phyloP scores from a whole-genome alignment of 352 stramenopile species.

The Pythium brachiatum region DNA sequence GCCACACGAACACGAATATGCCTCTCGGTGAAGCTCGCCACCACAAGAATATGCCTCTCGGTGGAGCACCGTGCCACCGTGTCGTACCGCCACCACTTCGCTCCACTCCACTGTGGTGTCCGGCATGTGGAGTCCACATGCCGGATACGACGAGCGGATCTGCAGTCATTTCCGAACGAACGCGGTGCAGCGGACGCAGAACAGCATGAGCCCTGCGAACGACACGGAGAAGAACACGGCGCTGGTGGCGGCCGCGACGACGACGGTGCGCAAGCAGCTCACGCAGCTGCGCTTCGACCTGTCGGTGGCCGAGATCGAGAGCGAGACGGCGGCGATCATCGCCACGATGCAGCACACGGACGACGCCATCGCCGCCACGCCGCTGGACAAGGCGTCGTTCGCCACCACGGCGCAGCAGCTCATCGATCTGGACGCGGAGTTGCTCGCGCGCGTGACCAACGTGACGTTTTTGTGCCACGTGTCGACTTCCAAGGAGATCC shows the following conservation, averaged over 20 bases:
- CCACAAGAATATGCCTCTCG: too few relatives aligned
- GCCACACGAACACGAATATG: too few relatives aligned
- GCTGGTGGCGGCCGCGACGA: conserved; percentile 47
- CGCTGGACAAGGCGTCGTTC: conserved; percentile 45
- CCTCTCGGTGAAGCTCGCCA: too few relatives aligned
- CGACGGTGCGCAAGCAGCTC: conserved; percentile 46
- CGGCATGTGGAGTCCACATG: too few relatives aligned
- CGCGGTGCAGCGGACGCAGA: background rate
- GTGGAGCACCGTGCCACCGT: too few relatives aligned
- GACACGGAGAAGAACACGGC: conserved; percentile 68
- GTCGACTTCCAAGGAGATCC: conserved; percentile 54
- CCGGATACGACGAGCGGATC: background rate
- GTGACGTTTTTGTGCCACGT: conserved; percentile 87
- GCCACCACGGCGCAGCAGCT: conserved; percentile 74
- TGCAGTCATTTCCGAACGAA: background rate
- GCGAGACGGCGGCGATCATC: conserved; percentile 61
- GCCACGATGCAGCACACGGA: conserved; percentile 66
- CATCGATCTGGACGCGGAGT: conserved; percentile 81
- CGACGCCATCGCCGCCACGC: conserved; percentile 59
- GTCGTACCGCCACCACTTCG: too few relatives aligned
- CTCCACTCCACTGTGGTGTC: too few relatives aligned
- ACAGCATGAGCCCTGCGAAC: conserved; percentile 16
- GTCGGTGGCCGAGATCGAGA: conserved; percentile 70
- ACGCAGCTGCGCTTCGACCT: conserved; percentile 74
- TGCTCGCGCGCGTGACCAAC: conserved; percentile 78